These are phyloP conservation scores for Neocucurbitaria cava DNA, from an alignment of 2,329 filamentous ascomycete genomes.

Conservation along the genomic window DNA sequence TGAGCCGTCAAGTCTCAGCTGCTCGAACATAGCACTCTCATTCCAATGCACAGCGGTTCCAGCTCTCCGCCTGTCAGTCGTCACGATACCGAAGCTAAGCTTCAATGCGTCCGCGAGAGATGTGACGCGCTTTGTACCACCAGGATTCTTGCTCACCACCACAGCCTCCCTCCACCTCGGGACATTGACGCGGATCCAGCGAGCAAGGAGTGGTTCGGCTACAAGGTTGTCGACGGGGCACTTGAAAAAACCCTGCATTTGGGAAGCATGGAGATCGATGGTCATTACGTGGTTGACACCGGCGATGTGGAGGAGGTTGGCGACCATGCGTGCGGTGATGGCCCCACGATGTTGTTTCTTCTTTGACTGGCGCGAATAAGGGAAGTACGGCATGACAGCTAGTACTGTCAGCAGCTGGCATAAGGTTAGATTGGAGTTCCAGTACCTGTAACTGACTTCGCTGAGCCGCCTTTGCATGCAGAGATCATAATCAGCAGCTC, in stretches of 20 bases:
- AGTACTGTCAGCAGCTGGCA: slow-evolving; percentile 21
- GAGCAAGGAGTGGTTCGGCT: slow-evolving; percentile 91
- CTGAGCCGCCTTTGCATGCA: slow-evolving; percentile 96
- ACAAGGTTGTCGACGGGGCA: slow-evolving; percentile 97
- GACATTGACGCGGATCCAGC: slow-evolving; percentile 93
- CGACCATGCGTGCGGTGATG: slow-evolving; percentile 96
- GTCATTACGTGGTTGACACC: slow-evolving; percentile 98
- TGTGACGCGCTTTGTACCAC: slow-evolving; percentile 95
- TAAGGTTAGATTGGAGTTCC: slow-evolving; percentile 20
- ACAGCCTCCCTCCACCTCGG: slow-evolving; percentile 88
- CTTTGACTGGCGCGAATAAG: slow-evolving; percentile 99
- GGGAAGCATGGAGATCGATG: slow-evolving; percentile 87
- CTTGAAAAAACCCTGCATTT: slow-evolving; percentile 99
- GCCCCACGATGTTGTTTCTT: slow-evolving; percentile 97
- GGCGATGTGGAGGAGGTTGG: slow-evolving; percentile 90
- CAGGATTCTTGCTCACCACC: slow-evolving; percentile 97
- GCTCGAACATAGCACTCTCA: slow-evolving; percentile 76
- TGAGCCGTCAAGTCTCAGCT: slow-evolving; percentile 51
- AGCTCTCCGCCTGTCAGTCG: slow-evolving; percentile 69
- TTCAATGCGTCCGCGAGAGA: slow-evolving; percentile 95
- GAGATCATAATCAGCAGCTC: slow-evolving; percentile 99
- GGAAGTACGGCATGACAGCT: slow-evolving; percentile 94
- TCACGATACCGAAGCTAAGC: slow-evolving; percentile 96
- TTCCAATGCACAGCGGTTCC: slow-evolving; percentile 64
- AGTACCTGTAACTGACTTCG: slow-evolving; percentile 93